Evolutionary conservation across 179 eudicot species (phyloP).

Genomic region (Spinacia oleracea): DNA sequence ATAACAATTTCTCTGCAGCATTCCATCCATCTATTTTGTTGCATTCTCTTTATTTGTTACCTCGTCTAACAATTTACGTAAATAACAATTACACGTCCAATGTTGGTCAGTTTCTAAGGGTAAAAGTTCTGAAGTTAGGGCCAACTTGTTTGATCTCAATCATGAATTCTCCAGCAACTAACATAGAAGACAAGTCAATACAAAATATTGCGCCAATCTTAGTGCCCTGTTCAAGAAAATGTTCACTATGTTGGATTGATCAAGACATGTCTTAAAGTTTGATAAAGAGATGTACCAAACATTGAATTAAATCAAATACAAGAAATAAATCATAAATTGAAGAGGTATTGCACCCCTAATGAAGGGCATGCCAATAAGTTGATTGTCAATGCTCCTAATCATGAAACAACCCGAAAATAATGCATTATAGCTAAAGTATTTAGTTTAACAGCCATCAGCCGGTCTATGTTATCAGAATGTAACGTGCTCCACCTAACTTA

Average conservation of each 20-base stretch:
- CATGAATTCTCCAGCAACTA: neutral
- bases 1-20: no score
- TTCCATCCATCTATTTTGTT: no score
- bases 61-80: no score
- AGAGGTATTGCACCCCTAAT: neutral
- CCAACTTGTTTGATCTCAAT: neutral
- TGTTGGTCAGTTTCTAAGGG: neutral
- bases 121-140: no score
- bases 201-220: neutral
- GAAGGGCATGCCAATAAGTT: neutral
- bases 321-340: neutral
- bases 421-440: neutral
- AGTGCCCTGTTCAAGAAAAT: neutral
- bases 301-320: neutral
- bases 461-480: neutral
- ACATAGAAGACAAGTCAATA: neutral
- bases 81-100: no score
- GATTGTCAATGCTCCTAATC: neutral
- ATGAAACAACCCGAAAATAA: neutral
- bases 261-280: neutral
- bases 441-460: neutral
- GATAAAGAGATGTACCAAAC: neutral
- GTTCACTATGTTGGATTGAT: neutral
- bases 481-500: slow-evolving; percentile 37
- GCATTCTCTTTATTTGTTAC: no score